Evolutionary conservation across 495 filamentous ascomycete species (phyloP), one percentile per base, ranked within the genome.

Genomic region (Aspergillus haitiensis): DNA sequence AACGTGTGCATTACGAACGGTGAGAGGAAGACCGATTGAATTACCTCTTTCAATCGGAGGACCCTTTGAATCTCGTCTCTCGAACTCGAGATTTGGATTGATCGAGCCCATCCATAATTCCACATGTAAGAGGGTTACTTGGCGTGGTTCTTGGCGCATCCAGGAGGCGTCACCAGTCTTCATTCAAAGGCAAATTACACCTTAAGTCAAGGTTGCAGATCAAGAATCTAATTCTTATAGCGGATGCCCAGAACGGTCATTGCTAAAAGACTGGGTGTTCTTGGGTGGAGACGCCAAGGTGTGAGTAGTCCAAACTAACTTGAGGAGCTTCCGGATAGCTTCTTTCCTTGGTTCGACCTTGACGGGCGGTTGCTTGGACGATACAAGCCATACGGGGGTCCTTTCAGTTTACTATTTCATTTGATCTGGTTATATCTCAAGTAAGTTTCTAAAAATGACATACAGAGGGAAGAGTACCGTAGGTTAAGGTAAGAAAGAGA

Each of bases 241-340:
- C 27, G 50, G 32, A 47, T 39, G 21, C 33, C 44, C 50, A 54
- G 21, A 60, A 52, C 15, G 33, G 50, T 35, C 40, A 60, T 54
- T 54, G 44, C 33, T 18, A 32, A 35, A 27, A 53, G 45, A 16
- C 33, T 34, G 36, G 40, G 47, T 54, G 15, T 44, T 60, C 42
- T 32, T 61, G 52, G 42, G 59, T 61, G 59, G 59, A 55, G 52
- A 34, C 36, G 59, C 59, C 59, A 61, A 61, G 59, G 18, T 27
- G 21, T 37, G 50, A 54, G 58, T 54, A 16, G 18, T 54, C 58
- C 12, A 39, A 44, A 45, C 18, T 31, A 47, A 50, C 40, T 32
- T 0, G 15, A 13, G 3, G 12, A 42, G 13, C 21, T 53, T 45
- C 37, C 50, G 54, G 58, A 50, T 50, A 60, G 58, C 50, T 60